Evolutionary conservation across 116 monocot species (phyloP).

Genomic region (Zostera marina): DNA sequence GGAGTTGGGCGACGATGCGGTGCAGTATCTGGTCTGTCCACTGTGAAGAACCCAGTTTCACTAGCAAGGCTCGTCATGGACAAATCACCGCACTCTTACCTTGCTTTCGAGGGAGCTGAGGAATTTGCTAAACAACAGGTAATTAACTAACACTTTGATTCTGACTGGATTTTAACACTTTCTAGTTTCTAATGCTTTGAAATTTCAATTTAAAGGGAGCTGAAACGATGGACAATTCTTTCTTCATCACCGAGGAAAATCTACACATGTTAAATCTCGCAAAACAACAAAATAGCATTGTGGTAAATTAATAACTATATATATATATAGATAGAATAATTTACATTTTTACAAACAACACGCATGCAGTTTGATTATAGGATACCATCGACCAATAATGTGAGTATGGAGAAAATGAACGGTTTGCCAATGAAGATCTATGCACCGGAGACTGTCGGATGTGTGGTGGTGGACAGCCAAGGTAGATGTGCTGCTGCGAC

Average conservation of each 20-base stretch:
- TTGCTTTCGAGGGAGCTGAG: constrained; percentile 84
- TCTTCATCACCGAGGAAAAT: constrained; percentile 91
- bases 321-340: too few relatives aligned
- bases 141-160: too few relatives aligned
- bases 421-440: constrained; percentile 80
- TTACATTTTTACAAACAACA: not conserved
- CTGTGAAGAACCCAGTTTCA: constrained; percentile 86
- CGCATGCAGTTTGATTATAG: constrained; percentile 65
- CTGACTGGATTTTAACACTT: too few relatives aligned
- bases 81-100: constrained; percentile 81
- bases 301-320: constrained; percentile 20
- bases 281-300: constrained; percentile 64
- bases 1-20: constrained; percentile 63
- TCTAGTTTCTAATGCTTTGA: not conserved
- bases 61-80: constrained; percentile 89
- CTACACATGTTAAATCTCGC: constrained; percentile 83
- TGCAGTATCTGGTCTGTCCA: constrained; percentile 76
- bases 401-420: constrained; percentile 46
- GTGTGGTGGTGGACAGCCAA: constrained; percentile 55
- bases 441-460: constrained; percentile 88
- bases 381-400: constrained; percentile 23
- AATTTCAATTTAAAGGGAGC: constrained; percentile 31
- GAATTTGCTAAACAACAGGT: constrained; percentile 76
- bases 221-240: constrained; percentile 56
- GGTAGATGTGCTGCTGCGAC: constrained; percentile 70